Evolutionary conservation across 1,139 yeast species (phyloP).

Genomic region (Geotrichum carabidarum): DNA sequence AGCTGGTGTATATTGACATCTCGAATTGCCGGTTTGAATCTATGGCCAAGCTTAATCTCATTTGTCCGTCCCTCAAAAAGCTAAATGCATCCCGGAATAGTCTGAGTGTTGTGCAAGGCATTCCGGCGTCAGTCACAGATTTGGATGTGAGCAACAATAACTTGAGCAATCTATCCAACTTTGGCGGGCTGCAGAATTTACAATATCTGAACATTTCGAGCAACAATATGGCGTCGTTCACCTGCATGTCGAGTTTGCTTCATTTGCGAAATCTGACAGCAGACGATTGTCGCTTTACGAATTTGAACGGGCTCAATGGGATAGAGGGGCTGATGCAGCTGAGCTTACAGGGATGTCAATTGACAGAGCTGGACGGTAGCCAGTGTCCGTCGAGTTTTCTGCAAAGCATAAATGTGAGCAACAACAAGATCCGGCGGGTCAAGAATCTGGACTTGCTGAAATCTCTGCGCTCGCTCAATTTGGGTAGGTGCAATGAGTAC

Average conservation of each 20-base stretch:
- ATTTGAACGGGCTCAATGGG: slow-evolving; percentile 19
- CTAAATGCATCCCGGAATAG: slow-evolving; percentile 36
- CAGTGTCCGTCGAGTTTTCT: slow-evolving; percentile 23
- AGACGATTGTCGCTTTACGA: slow-evolving; percentile 10
- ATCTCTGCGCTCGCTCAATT: slow-evolving; percentile 10
- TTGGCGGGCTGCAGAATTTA: slow-evolving; percentile 32
- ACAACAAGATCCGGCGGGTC: slow-evolving; percentile 24
- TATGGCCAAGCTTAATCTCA: slow-evolving; percentile 35
- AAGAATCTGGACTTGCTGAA: slow-evolving; percentile 20
- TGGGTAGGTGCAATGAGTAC: slow-evolving; percentile 14
- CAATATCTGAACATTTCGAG: slow-evolving; percentile 33
- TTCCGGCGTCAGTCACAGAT: slow-evolving; percentile 32
- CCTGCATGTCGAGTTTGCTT: slow-evolving; percentile 32
- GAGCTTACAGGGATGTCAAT: slow-evolving; percentile 28
- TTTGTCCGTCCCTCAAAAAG: slow-evolving; percentile 36
- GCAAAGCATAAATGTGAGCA: slow-evolving; percentile 7
- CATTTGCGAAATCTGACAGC: slow-evolving; percentile 32
- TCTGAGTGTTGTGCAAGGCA: slow-evolving; percentile 37
- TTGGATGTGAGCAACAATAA: slow-evolving; percentile 33
- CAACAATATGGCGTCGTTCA: slow-evolving; percentile 34
- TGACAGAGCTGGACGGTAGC: slow-evolving; percentile 27
- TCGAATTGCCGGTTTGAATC: slow-evolving; percentile 32
- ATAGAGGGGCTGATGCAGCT: slow-evolving; percentile 32
- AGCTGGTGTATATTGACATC: slow-evolving; percentile 32
- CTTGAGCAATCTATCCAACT: slow-evolving; percentile 34